phyloP scores from a whole-genome alignment of 257 asterid species.

The Solanum chaucha region DNA sequence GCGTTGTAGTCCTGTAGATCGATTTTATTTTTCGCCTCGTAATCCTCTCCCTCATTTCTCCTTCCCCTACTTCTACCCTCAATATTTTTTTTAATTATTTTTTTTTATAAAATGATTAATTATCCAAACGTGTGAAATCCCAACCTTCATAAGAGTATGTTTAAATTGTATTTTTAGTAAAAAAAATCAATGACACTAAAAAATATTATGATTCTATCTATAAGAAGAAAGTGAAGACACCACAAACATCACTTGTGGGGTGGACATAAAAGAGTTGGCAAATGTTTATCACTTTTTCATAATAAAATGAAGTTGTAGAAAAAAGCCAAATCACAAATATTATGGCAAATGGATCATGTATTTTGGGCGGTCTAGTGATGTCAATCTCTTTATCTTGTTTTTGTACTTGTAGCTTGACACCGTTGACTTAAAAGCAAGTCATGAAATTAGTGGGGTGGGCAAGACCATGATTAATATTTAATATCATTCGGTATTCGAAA shows the following conservation, averaged over 20 bases:
- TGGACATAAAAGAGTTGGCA: not conserved
- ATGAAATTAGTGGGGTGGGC: not conserved
- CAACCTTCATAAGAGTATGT: not conserved
- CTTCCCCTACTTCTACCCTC: not conserved
- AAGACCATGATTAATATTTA: not conserved
- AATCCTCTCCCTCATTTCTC: too few species aligned
- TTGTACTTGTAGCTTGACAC: too few species aligned
- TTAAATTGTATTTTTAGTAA: not conserved
- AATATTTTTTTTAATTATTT: too few species aligned
- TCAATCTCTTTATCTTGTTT: too few species aligned
- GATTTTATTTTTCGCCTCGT: too few species aligned
- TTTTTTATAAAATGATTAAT: too few species aligned
- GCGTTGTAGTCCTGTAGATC: too few species aligned
- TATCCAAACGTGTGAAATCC: not conserved
- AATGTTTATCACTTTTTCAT: not conserved
- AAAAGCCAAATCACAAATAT: too few species aligned
- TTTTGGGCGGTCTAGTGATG: too few species aligned
- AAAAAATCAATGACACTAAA: not conserved
- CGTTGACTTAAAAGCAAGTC: not conserved
- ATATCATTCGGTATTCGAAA: not conserved
- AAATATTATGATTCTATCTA: not conserved
- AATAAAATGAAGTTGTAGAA: not conserved
- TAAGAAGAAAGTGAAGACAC: not conserved
- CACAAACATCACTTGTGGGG: not conserved
- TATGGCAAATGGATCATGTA: too few species aligned